Base-by-base conservation (phyloP, 352 stramenopile species). In the Phytopythium cucurbitacearum region DNA sequence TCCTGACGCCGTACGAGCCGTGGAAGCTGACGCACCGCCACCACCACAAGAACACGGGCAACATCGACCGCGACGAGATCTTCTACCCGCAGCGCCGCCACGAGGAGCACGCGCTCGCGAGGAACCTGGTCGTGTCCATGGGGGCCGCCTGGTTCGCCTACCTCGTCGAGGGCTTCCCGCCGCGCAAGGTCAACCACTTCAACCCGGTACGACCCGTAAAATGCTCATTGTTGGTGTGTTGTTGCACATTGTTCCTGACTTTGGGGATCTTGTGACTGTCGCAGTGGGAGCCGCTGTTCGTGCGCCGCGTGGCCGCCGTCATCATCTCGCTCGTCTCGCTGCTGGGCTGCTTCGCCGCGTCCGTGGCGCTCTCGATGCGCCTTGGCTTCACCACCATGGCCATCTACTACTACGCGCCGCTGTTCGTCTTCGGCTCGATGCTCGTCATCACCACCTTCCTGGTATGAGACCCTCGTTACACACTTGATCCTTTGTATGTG, bases 11-110 rank as follows among this genome's bases (percentile, higher is more conserved):
- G 16, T 93, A 78, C 67, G 73, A 90, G 64, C 73, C 71, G 45
- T 93, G 82, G 80, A 87, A 90, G 61, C 67, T 90, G 48, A 85
- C 82, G 48, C 82, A 91, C 64, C 80, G 82, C 40, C 80, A 88
- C 57, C 82, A 93, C 67, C 82, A 93, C 77, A 90, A 89, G 69
- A 93, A 93, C 71, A 93, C 80, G 57, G 82, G 82, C 60, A 91
- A 90, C 68, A 84, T 91, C 48, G 82, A 93, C 65, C 77, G 83
- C 13, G 82, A 93, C 52, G 82, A 91, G 59, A 78, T 91, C 57
- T 93, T 91, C 55, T 89, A 89, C 65, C 82, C 82, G 43, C 80
- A 91, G 48, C 80, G 80, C 58, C 75, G 76, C 50, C 55, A 64
- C 12, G 73, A 79, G 39, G 62, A 77, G 44, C 73, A 87, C 60